A percentile compares a stretch with the other conserved stretches of the same genome.
phyloP scores from a whole-genome alignment of 2,329 filamentous ascomycete genomes.

The Aspergillus vadensis region DNA sequence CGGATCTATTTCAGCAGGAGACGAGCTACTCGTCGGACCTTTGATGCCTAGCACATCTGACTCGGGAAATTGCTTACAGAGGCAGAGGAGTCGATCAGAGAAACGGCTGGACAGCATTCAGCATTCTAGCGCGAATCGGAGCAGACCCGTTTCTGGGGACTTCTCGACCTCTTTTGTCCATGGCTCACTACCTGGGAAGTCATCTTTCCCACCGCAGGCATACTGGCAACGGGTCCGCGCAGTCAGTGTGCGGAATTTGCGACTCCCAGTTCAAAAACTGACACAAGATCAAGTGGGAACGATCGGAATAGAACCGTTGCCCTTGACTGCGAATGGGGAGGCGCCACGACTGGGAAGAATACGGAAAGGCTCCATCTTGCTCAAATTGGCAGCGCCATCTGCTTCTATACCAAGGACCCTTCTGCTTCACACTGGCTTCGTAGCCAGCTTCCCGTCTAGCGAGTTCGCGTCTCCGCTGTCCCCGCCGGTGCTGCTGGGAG shows the following conservation, averaged over 20 bases:
- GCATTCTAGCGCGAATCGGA: slow-evolving; percentile 27
- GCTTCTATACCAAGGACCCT: slow-evolving; percentile 29
- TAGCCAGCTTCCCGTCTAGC: slow-evolving; percentile 68
- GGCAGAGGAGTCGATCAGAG: slow-evolving; percentile 20
- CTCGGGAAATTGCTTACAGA: slow-evolving; percentile 43
- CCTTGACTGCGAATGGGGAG: slow-evolving; percentile 23
- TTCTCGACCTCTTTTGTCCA: slow-evolving; percentile 37
- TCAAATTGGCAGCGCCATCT: slow-evolving; percentile 62
- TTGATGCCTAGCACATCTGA: slow-evolving; percentile 56
- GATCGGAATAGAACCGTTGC: slow-evolving; percentile 66
- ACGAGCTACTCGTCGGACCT: slow-evolving; percentile 77
- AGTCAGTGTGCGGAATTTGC: slow-evolving; percentile 83
- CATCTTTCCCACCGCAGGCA: slow-evolving; percentile 57
- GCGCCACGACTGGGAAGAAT: slow-evolving; percentile 44
- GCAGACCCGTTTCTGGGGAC: slow-evolving; percentile 37
- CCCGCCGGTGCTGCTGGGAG: slow-evolving; percentile 58
- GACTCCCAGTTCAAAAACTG: slow-evolving; percentile 76
- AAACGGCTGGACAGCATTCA: slow-evolving; percentile 24
- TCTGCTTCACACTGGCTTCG: slow-evolving; percentile 64
- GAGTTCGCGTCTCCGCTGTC: slow-evolving; percentile 50
- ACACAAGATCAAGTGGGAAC: slow-evolving; percentile 85
- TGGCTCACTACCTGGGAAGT: slow-evolving; percentile 40
- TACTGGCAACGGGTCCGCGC: slow-evolving; percentile 82
- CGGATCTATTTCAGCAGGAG: slow-evolving; percentile 74
- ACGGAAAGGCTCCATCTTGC: slow-evolving; percentile 81